Evolutionary conservation across 164 flowering plant species (phyloP).

Genomic region (Liriodendron chinense): DNA sequence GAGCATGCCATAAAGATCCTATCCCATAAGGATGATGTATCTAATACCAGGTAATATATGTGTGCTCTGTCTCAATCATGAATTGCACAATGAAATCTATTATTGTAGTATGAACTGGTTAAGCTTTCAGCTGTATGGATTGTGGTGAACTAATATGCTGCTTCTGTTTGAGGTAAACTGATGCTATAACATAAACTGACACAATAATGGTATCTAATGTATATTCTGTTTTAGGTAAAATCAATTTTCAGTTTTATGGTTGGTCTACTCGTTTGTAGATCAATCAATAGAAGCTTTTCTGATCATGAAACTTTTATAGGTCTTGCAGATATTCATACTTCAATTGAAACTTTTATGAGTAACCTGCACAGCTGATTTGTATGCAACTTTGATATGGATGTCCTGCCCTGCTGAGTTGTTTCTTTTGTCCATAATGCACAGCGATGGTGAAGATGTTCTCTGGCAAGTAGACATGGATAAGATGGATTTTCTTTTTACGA

Average conservation of each 20-base stretch:
- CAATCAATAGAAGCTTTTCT: neutral
- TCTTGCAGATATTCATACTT: neutral
- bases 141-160: neutral
- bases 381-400: no score
- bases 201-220: neutral
- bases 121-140: neutral
- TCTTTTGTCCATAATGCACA: conserved; percentile 20
- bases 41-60: conserved; percentile 45
- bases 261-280: neutral
- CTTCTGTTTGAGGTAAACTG: neutral
- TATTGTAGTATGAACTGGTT: neutral
- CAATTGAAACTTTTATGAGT: neutral
- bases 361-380: neutral
- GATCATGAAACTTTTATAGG: neutral
- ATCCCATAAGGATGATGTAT: conserved; percentile 69
- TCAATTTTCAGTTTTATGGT: neutral
- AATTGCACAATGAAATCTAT: neutral
- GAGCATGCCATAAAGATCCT: conserved; percentile 77
- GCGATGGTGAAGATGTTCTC: conserved; percentile 48
- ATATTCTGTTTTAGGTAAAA: neutral
- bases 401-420: neutral
- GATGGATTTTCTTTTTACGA: conserved; percentile 69
- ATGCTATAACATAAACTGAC: neutral
- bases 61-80: neutral
- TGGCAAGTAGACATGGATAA: conserved; percentile 92